Percentiles rank a stretch among this genome's conserved stretches.
Conservation (phyloP, 2,329 filamentous ascomycete species). For the Phialocephala sp. region DNA sequence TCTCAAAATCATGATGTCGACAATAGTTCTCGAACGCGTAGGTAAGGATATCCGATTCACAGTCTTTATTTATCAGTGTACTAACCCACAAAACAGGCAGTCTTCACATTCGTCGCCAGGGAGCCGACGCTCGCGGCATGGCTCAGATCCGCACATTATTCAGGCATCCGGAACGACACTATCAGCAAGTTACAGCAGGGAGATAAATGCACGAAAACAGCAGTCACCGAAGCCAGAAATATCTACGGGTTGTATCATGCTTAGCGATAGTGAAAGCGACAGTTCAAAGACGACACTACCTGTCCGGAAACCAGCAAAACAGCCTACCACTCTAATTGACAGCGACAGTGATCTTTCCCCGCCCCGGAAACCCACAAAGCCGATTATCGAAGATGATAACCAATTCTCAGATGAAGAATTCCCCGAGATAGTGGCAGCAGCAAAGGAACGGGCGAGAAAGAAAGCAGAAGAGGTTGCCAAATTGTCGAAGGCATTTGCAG, state of each 20-base stretch:
- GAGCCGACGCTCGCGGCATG: constrained; percentile 27
- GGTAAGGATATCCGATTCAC: constrained; percentile 19
- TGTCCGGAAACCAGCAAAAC: constrained; percentile 12
- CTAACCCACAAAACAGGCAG: constrained; percentile 24
- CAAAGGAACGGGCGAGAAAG: constrained; percentile 37
- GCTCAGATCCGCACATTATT: constrained; percentile 10
- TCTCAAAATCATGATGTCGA: constrained; percentile 24
- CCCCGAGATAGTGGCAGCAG: constrained; percentile 40
- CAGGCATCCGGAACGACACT: constrained; percentile 27
- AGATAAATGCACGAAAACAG: constrained; percentile 25
- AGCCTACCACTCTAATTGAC: constrained; percentile 18
- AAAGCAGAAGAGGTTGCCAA: constrained; percentile 24
- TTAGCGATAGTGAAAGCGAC: constrained; percentile 32
- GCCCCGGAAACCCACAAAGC: constrained; percentile 11
- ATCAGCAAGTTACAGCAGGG: constrained; percentile 30
- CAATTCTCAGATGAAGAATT: constrained; percentile 40
- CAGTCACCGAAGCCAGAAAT: constrained; percentile 12
- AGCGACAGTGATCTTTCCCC: constrained; percentile 23
- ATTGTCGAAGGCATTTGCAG: constrained; percentile 18
- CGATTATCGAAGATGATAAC: constrained; percentile 26
- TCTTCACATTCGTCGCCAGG: constrained; percentile 33
- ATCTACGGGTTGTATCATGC: constrained; percentile 32
- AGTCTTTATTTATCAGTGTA: neutral
- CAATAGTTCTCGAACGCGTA: constrained; percentile 9
- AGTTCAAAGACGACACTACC: constrained; percentile 2